Base-by-base conservation (phyloP, 345 rosid genomes). In the Geranium brycei region DNA sequence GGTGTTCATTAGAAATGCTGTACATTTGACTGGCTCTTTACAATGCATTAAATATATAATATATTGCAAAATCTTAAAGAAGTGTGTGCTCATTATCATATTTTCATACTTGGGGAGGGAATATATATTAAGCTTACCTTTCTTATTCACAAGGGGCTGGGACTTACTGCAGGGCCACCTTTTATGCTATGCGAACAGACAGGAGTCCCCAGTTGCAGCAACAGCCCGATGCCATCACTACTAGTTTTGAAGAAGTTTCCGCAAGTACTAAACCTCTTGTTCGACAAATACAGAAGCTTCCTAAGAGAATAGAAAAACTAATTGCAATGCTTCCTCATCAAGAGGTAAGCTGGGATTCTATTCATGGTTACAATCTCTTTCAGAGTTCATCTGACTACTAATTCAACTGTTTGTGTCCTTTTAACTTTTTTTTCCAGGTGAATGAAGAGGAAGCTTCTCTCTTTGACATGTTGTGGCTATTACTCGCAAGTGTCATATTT, bases 401-500 rank as follows among this genome's bases (percentile, higher is more conserved):
- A 35, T 35, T 4, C 41, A 35, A 35, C 41, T 35, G 41, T 35
- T 35, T 35, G n/a, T n/a, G n/a, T 4, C 66, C 30, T 61, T 65
- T 69, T 35, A 32, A 59, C 59, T 68, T 40, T 67, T 63, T 65
- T 76, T 72, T 32, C 51, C 77, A 93, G 99, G 73, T 93, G 71
- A 93, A 93, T 60, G 99, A 83, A 79, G 99, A 93, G 80, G 99
- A 89, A 71, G 97, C 99, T 64, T 93, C 99, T 32, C 90, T 89
- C 59, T 74, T 86, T 71, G 99, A 93, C 72, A 80, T 93, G 72
- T 67, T 93, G 76, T 86, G 95, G 86, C 73, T 93, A 66, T 85
- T 93, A 67, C 89, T 93, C 64, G 99, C 99, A 31, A 93, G 99
- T 68, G 99, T 93, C 68, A 82, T 93, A 74, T 93, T 93, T 81